Evolutionary conservation across 2,329 filamentous ascomycete species (phyloP).

Genomic region (Verticillium nubilum): DNA sequence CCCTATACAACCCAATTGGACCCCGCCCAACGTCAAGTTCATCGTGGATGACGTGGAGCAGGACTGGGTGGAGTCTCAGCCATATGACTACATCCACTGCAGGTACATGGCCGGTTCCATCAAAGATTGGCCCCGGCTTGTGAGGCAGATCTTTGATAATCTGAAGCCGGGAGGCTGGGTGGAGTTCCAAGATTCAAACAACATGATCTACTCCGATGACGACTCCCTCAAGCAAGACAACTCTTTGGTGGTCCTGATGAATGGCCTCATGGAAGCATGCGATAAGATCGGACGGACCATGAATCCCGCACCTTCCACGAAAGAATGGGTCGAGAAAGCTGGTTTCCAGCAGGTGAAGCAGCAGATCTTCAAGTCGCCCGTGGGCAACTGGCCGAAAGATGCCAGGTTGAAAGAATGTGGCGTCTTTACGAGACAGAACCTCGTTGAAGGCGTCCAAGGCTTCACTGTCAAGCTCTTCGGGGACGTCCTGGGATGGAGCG

Average conservation of each 20-base stretch:
- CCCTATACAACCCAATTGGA: conserved; percentile 24
- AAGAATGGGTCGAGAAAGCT: conserved; percentile 17
- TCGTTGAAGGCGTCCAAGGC: conserved; percentile 14
- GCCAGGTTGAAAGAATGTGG: conserved; percentile 33
- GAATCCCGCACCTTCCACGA: conserved; percentile 18
- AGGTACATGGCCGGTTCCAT: conserved; percentile 22
- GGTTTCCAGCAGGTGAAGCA: conserved; percentile 25
- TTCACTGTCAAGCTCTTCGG: conserved; percentile 19
- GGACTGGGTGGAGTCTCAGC: conserved; percentile 2
- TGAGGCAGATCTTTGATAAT: conserved; percentile 2
- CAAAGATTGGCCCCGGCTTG: conserved; percentile 19
- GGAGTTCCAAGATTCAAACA: conserved; percentile 4
- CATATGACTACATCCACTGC: conserved; percentile 9
- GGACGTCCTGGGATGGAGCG: conserved; percentile 19
- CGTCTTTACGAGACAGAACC: conserved; percentile 15
- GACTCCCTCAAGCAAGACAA: background rate
- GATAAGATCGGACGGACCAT: conserved; percentile 21
- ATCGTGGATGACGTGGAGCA: conserved; percentile 59
- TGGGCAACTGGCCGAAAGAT: conserved; percentile 33
- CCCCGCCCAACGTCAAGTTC: conserved; percentile 71
- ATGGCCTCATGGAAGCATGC: conserved; percentile 16
- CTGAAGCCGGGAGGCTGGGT: conserved; percentile 6
- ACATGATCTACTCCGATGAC: conserved; percentile 5
- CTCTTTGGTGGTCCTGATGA: conserved; percentile 13
- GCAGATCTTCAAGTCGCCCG: conserved; percentile 19